These are phyloP conservation scores for Aspergillus ustus DNA, from an alignment of 2,329 filamentous ascomycete species.

Conservation along the genomic window DNA sequence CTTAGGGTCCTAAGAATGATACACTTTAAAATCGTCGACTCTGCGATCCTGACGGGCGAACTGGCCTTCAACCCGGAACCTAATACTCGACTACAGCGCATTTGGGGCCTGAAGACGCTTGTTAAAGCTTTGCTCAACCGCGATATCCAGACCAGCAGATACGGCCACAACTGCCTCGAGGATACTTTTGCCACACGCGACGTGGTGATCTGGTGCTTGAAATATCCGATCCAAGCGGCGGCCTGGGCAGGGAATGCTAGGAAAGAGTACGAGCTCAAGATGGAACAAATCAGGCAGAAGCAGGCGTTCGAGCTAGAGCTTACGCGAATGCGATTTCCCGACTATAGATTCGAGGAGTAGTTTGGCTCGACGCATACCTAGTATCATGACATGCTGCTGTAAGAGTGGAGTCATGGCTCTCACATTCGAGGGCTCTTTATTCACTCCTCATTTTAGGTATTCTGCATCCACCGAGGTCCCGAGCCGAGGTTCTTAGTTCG, in stretches of 20 bases:
- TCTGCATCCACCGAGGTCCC: no score
- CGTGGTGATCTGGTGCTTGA: constrained; percentile 53
- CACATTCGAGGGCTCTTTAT: no score
- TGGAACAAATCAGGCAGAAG: constrained; percentile 4
- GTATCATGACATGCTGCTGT: neutral
- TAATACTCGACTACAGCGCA: constrained; percentile 9
- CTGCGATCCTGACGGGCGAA: constrained; percentile 46
- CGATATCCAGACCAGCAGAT: constrained; percentile 38
- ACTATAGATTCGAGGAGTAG: neutral
- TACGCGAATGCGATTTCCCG: neutral
- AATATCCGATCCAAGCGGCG: constrained; percentile 41
- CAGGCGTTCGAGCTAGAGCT: neutral
- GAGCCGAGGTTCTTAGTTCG: no score
- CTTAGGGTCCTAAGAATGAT: constrained; percentile 50
- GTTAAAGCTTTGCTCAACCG: constrained; percentile 41
- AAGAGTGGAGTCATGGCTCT: neutral
- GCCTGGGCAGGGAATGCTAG: constrained; percentile 35
- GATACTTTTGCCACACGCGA: constrained; percentile 57
- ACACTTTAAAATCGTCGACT: constrained; percentile 52
- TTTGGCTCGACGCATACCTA: neutral
- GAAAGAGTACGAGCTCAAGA: neutral
- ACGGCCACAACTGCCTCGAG: constrained; percentile 55
- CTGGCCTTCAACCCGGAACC: constrained; percentile 26
- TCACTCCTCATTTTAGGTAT: no score
- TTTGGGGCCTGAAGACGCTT: constrained; percentile 46